Base-by-base conservation (phyloP, 1,284 basidiomycete species). In the Cryptococcus neoformans region DNA sequence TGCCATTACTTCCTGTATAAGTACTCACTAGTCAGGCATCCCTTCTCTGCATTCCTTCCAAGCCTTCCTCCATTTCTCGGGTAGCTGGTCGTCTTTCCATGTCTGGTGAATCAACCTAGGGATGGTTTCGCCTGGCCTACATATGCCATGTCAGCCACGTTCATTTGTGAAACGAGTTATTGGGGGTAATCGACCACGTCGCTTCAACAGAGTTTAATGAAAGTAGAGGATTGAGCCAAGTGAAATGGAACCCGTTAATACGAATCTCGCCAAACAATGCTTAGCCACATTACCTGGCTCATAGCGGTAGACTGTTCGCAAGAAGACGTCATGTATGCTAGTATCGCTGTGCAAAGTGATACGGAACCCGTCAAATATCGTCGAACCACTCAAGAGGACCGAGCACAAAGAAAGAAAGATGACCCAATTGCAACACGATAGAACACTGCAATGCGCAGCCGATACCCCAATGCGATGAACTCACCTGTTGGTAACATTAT, bases 31-130 rank as follows among this genome's bases (percentile, higher is more conserved):
- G 82, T 97, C 94, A 6, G 91, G 83, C 88, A 92, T 92, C 82
- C 92, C 87, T 65, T 89, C 85, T 59, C 87, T 83, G 78, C 92
- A 94, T 46, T 82, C 84, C 74, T 88, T 82, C 49, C 90, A 92
- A 44, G 90, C 82, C 53, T 79, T 81, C 64, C 85, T 84, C 94
- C 94, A 99, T 61, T 85, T 83, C 42, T 83, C 79, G 4, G 96
- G 96, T 21, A 99, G 81, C 0, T 83, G 84, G 62, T 95, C 87
- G 16, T 88, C 87, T 81, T 96, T 97, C 95, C 95, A 99, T 17
- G 96, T 99, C 83, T 98, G 95, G 78, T 99, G 95, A 54, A 99
- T 86, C 66, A 99, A 91, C 51, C 92, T 84, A 1, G 95, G 95
- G 44, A 98, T 88, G 65, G 83, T 85, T 69, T 92, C 87, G 47